These are phyloP conservation scores for Cochlearia excelsa DNA, from an alignment of 345 rosid genomes.

Conservation along the genomic window DNA sequence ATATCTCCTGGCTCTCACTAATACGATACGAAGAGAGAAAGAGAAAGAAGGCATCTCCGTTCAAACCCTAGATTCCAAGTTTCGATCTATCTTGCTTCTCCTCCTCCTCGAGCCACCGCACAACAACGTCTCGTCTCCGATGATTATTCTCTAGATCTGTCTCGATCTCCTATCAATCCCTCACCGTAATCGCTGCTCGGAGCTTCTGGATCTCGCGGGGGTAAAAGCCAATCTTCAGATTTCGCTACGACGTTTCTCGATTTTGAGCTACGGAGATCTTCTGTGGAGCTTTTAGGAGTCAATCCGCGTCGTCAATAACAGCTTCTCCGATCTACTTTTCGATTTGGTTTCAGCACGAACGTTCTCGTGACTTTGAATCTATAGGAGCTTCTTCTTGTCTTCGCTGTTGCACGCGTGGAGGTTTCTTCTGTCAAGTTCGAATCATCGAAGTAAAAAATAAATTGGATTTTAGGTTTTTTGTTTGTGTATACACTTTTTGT, in stretches of 20 bases:
- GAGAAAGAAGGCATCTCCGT: neutral
- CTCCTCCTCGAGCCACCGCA: conserved; percentile 12
- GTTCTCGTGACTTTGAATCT: conserved; percentile 17
- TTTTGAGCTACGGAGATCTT: neutral
- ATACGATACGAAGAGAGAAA: neutral
- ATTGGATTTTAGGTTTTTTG: conserved; percentile 18
- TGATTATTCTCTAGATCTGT: neutral
- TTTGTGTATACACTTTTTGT: conserved; percentile 17
- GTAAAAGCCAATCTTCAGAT: conserved; percentile 11
- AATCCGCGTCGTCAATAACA: conserved; percentile 9
- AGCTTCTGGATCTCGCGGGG: conserved; percentile 30
- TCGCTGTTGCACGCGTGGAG: conserved; percentile 18
- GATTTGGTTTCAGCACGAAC: conserved; percentile 21
- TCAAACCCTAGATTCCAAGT: conserved; percentile 35
- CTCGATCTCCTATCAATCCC: conserved; percentile 3
- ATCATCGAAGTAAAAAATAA: conserved; percentile 32
- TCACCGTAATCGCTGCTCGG: conserved; percentile 7
- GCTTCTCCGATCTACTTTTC: conserved; percentile 5
- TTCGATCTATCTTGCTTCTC: conserved; percentile 10
- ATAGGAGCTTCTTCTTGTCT: neutral
- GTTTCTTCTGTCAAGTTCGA: conserved; percentile 26
- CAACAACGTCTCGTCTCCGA: conserved; percentile 6
- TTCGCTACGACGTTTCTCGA: neutral
- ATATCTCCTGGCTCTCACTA: neutral
- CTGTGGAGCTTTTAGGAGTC: conserved; percentile 18